Base-by-base conservation (phyloP, 2,329 filamentous ascomycete species). In the Fusarium denticulatum region DNA sequence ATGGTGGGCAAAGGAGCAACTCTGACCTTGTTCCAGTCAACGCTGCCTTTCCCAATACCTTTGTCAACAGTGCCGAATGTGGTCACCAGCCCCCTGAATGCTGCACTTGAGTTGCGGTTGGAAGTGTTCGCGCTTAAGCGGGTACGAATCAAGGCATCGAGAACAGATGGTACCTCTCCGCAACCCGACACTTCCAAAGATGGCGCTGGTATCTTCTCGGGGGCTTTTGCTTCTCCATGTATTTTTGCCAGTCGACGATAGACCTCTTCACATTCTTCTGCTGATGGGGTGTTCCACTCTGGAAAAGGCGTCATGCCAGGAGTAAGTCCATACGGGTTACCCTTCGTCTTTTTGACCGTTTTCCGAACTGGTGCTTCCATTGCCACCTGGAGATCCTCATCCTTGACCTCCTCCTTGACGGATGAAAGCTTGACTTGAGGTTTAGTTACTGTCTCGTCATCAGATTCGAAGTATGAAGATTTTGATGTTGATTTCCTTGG, bases 1-100 rank as follows among this genome's bases (percentile, higher is more conserved):
- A 93, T 85, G 26, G 93, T 92, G 8, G 79, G 71, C 32, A 78
- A 58, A 5, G 76, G 70, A 20, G 76, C 76, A 15, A 45, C 56
- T 46, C 76, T 76, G 20, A 78, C 76, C 20, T 71, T 77, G 40
- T 78, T 73, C 76, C 76, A 78, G 37, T 78, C 69, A 32, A 78
- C 76, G 36, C 76, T 78, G 14, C 76, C 76, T 46, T 78, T 69
- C 18, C 76, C 76, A 43, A 78, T 75, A 5, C 76, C 76, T 28
- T 76, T 67, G 12, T 75, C 67, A 47, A 78, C 46, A 32, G 69
- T 68, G 7, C 76, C 76, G 45, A 78, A 78, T 24, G 72, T 73
- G 32, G 57, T 67, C 15, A 78, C 76, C 18, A 78, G 45, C 14
- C 76, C 76, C 56, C 71, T 75, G 58, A 78, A 78, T 24, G 76